phyloP scores from a whole-genome alignment of 192 early-diverging fungal species.

The Coemansia sp. region DNA sequence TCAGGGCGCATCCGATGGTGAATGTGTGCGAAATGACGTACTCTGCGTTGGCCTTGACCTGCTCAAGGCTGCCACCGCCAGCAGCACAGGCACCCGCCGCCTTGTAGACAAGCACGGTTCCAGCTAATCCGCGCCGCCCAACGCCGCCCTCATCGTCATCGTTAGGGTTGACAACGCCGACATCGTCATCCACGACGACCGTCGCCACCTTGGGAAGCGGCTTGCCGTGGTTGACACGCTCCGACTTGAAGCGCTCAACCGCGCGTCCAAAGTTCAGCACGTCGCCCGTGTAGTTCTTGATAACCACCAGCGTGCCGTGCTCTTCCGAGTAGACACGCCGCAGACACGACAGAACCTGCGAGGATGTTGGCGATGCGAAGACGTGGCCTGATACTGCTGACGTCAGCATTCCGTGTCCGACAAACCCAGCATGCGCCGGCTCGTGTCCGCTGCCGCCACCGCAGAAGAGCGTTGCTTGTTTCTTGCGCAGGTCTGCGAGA shows the following conservation, averaged over 20 bases:
- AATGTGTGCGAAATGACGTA: slow-evolving; percentile 64
- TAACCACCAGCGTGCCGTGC: slow-evolving; percentile 71
- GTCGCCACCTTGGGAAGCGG: slow-evolving; percentile 60
- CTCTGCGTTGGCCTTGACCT: slow-evolving; percentile 59
- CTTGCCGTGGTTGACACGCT: slow-evolving; percentile 57
- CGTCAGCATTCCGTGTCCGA: slow-evolving; percentile 71
- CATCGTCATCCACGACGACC: slow-evolving; percentile 83
- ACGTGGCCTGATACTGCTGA: slow-evolving; percentile 82
- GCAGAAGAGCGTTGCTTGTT: slow-evolving; percentile 75
- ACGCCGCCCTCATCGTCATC: slow-evolving; percentile 64
- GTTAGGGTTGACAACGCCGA: slow-evolving; percentile 68
- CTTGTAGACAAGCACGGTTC: slow-evolving; percentile 78
- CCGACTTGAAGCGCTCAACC: slow-evolving; percentile 73
- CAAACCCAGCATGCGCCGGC: slow-evolving; percentile 77
- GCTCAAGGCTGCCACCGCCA: slow-evolving; percentile 60
- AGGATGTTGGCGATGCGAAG: slow-evolving; percentile 82
- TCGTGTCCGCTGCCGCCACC: slow-evolving; percentile 88
- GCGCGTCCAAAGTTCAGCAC: slow-evolving; percentile 80
- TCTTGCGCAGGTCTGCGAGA: slow-evolving; percentile 50
- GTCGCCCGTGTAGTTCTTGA: slow-evolving; percentile 90
- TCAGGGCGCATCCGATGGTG: slow-evolving; percentile 77
- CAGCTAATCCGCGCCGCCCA: slow-evolving; percentile 77
- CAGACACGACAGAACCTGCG: slow-evolving; percentile 75
- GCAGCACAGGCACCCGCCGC: slow-evolving; percentile 72
- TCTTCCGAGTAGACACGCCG: slow-evolving; percentile 60